These are phyloP conservation scores for Ceratocystis huliohia DNA, from an alignment of 2,329 filamentous ascomycete genomes.

Conservation along the genomic window DNA sequence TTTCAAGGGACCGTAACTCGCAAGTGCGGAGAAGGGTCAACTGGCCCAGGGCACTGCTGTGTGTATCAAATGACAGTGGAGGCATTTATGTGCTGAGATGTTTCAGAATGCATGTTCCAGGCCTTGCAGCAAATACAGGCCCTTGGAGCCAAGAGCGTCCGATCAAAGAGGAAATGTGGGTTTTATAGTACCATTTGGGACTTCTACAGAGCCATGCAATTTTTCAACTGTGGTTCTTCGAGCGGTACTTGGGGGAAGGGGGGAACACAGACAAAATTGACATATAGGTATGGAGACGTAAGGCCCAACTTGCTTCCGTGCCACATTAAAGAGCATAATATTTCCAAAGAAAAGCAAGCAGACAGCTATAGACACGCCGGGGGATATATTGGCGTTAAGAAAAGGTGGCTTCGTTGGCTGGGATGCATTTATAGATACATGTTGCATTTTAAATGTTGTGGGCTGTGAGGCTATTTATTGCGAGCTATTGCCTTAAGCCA, in stretches of 20 bases:
- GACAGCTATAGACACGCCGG: neutral
- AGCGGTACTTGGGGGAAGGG: neutral
- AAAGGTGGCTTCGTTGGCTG: neutral
- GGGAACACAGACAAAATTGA: neutral
- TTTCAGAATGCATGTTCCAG: neutral
- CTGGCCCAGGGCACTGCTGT: neutral
- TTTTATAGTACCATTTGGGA: neutral
- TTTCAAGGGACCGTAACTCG: neutral
- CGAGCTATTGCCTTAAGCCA: neutral
- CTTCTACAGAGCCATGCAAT: neutral
- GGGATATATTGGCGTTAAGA: neutral
- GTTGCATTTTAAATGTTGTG: neutral
- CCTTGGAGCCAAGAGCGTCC: neutral
- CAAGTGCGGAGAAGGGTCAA: neutral
- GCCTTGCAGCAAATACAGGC: neutral
- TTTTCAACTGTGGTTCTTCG: neutral
- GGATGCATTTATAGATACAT: neutral
- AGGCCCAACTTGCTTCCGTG: neutral
- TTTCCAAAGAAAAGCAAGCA: neutral
- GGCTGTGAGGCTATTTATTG: neutral
- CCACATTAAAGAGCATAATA: conserved; percentile 1
- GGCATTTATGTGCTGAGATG: conserved; percentile 5
- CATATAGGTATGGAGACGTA: neutral
- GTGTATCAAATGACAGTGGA: neutral
- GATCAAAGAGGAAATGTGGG: neutral